A percentile compares a stretch with the other conserved stretches of the same genome.
Evolutionary conservation across 2,329 filamentous ascomycete genomes (phyloP).

Genomic region (Talaromyces sp.): DNA sequence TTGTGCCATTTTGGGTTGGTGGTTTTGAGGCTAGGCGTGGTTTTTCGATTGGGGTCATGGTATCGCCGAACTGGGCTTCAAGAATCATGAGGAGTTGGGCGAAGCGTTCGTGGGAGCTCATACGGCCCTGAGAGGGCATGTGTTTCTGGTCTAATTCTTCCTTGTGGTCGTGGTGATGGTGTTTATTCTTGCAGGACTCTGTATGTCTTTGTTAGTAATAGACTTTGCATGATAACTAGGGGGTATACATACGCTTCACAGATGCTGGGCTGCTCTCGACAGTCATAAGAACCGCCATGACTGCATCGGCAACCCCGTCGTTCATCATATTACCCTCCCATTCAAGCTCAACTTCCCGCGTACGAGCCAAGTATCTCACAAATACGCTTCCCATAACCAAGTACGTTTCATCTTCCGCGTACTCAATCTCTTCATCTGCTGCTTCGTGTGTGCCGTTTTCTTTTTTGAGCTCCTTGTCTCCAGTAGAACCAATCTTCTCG

Average conservation of each 20-base stretch:
- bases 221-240: background rate
- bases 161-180: conserved; percentile 45
- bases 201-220: conserved; percentile 11
- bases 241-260: conserved; percentile 70
- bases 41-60: conserved; percentile 72
- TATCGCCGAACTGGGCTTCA: conserved; percentile 92
- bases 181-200: conserved; percentile 64
- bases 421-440: conserved; percentile 47
- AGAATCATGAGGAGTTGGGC: conserved; percentile 91
- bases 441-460: conserved; percentile 34
- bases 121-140: conserved; percentile 39
- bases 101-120: conserved; percentile 73
- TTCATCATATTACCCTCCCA: conserved; percentile 99
- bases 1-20: conserved; percentile 16
- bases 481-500: conserved; percentile 50
- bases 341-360: conserved; percentile 82
- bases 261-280: conserved; percentile 93
- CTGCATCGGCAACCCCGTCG: conserved; percentile 94
- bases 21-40: conserved; percentile 49
- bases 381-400: conserved; percentile 86
- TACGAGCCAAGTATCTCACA: conserved; percentile 68
- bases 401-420: conserved; percentile 46
- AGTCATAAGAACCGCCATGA: conserved; percentile 87
- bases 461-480: conserved; percentile 23
- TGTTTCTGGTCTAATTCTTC: conserved; percentile 66